A percentile compares a stretch with the other conserved stretches of the same genome.
These are phyloP conservation scores for Globisporangium okanoganense DNA, from an alignment of 352 stramenopile genomes.

Conservation along the genomic window DNA sequence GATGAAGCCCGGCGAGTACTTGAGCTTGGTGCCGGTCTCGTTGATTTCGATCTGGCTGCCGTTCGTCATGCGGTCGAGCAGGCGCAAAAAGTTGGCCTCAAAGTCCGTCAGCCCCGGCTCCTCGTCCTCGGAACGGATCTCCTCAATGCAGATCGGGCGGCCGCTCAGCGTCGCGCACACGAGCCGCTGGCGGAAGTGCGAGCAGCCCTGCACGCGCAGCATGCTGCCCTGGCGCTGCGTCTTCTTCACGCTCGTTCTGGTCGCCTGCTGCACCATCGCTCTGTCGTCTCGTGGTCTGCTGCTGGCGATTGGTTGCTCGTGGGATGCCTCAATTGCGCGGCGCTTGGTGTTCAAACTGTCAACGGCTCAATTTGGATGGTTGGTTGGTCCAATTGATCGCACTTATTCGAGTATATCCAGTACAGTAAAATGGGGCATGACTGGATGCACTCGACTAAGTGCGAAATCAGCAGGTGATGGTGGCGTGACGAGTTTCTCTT, in stretches of 20 bases:
- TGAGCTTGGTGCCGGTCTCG: slow-evolving; percentile 96
- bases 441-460: no score
- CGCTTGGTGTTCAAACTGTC: background rate
- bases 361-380: no score
- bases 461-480: no score
- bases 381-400: no score
- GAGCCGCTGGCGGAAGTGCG: slow-evolving; percentile 94
- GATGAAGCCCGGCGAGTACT: slow-evolving; percentile 96
- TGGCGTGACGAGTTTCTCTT: no score
- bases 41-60: slow-evolving; percentile 99
- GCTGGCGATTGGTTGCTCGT: background rate
- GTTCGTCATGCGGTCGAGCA: slow-evolving; percentile 97
- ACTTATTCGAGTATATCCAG: no score
- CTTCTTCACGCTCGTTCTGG: slow-evolving; percentile 25
- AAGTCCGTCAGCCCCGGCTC: slow-evolving; percentile 94
- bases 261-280: slow-evolving; percentile 16
- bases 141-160: slow-evolving; percentile 91
- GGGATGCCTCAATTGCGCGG: background rate
- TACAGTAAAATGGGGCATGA: no score
- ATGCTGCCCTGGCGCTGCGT: slow-evolving; percentile 35
- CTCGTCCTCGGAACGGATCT: slow-evolving; percentile 94
- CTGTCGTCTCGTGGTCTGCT: background rate
- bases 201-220: slow-evolving; percentile 71
- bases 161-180: slow-evolving; percentile 91
- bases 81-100: slow-evolving; percentile 95